phyloP scores from a whole-genome alignment of 2,329 filamentous ascomycete genomes.

The Chaetomium sp. region DNA sequence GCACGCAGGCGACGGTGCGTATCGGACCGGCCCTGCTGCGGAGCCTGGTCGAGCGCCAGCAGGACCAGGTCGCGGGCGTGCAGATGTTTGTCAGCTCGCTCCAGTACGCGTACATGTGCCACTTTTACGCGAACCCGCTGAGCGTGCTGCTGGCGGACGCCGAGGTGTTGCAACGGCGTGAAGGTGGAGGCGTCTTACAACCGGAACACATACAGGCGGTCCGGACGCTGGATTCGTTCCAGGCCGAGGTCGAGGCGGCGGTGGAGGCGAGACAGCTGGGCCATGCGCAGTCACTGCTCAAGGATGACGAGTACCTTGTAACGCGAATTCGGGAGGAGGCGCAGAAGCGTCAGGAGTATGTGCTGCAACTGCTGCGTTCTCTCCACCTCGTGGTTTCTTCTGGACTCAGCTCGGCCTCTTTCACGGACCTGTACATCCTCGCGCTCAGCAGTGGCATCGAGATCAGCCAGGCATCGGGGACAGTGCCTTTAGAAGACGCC shows the following conservation, averaged over 20 bases:
- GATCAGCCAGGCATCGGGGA: slow-evolving; percentile 35
- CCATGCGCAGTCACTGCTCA: slow-evolving; percentile 48
- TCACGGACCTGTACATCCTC: slow-evolving; percentile 54
- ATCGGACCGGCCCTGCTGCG: slow-evolving; percentile 59
- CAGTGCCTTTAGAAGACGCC: slow-evolving; percentile 48
- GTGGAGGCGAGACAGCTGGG: slow-evolving; percentile 38
- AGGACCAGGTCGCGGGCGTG: slow-evolving; percentile 69
- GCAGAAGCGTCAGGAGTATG: slow-evolving; percentile 25
- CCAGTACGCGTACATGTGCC: slow-evolving; percentile 81
- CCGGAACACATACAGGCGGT: slow-evolving; percentile 59
- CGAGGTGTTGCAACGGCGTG: slow-evolving; percentile 7
- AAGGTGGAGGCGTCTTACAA: slow-evolving; percentile 38
- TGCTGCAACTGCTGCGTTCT: slow-evolving; percentile 40
- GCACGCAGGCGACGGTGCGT: slow-evolving; percentile 48
- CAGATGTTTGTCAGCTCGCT: slow-evolving; percentile 64
- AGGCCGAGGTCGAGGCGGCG: slow-evolving; percentile 42
- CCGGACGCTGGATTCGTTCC: slow-evolving; percentile 64
- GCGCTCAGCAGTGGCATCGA: slow-evolving; percentile 51
- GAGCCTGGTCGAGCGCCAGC: slow-evolving; percentile 63
- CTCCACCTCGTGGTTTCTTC: slow-evolving; percentile 41
- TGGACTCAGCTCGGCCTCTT: slow-evolving; percentile 33
- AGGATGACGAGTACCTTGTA: slow-evolving; percentile 53
- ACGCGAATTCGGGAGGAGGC: slow-evolving; percentile 30
- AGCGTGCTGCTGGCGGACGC: slow-evolving; percentile 50
- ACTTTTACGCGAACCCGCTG: slow-evolving; percentile 73